phyloP scores from a whole-genome alignment of 345 rosid species.

The Pistacia integerrima region DNA sequence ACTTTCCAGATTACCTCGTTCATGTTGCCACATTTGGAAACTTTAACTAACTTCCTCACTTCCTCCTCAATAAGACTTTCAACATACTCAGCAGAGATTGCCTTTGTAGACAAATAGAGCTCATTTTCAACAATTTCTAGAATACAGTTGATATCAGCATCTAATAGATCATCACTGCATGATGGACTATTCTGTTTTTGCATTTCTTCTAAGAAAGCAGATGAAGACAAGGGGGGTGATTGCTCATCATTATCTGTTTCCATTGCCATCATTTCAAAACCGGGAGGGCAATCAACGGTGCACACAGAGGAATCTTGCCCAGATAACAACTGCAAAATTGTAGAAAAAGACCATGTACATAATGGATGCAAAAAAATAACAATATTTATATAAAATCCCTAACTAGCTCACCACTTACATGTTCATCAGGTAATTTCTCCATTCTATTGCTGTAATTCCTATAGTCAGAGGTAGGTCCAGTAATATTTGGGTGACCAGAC shows the following conservation, averaged over 20 bases:
- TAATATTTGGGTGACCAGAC: constrained; percentile 42
- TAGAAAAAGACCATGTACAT: constrained; percentile 25
- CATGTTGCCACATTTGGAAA: constrained; percentile 32
- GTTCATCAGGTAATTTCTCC: constrained; percentile 31
- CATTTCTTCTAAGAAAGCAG: constrained; percentile 22
- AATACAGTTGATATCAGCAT: constrained; percentile 39
- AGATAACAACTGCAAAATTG: constrained; percentile 42
- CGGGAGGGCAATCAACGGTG: constrained; percentile 45
- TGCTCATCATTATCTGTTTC: constrained; percentile 25
- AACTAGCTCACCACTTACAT: constrained; percentile 32
- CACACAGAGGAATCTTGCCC: constrained; percentile 36
- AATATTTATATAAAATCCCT: background rate
- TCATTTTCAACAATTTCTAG: constrained; percentile 57
- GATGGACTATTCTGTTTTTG: constrained; percentile 26
- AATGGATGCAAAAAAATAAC: background rate
- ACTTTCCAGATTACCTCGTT: constrained; percentile 41
- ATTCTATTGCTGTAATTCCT: constrained; percentile 17
- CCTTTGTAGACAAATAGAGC: constrained; percentile 58
- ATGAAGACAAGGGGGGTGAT: constrained; percentile 20
- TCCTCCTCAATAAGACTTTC: constrained; percentile 56
- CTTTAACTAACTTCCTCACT: constrained; percentile 34
- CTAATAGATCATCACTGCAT: constrained; percentile 16
- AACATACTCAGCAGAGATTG: constrained; percentile 45
- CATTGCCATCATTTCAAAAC: constrained; percentile 38
- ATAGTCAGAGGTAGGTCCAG: constrained; percentile 24